phyloP scores from a whole-genome alignment of 495 filamentous ascomycete genomes.

The Penicillium robsamsonii region DNA sequence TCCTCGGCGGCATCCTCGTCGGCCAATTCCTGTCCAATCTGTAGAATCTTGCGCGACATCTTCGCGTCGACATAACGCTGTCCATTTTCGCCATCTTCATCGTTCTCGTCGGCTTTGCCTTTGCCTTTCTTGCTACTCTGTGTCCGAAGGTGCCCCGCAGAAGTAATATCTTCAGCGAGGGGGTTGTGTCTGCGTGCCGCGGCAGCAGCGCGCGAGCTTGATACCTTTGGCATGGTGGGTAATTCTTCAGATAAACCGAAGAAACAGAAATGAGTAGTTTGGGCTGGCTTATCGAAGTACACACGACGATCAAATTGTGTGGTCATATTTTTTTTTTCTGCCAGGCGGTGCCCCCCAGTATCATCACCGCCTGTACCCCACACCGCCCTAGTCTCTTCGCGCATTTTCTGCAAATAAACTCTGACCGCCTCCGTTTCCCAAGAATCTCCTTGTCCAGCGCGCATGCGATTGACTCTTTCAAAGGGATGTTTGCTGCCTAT shows the following conservation, averaged over 20 bases:
- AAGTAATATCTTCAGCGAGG: slow-evolving; percentile 67
- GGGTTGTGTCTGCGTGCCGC: slow-evolving; percentile 62
- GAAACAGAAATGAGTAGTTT: slow-evolving; percentile 7
- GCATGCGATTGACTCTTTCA: neutral
- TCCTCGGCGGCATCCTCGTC: slow-evolving; percentile 67
- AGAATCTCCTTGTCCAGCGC: slow-evolving; percentile 1
- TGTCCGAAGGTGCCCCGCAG: slow-evolving; percentile 58
- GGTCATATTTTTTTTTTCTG: slow-evolving; percentile 41
- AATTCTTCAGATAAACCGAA: neutral
- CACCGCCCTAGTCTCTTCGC: slow-evolving; percentile 25
- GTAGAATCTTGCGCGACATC: slow-evolving; percentile 80
- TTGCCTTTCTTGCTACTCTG: slow-evolving; percentile 56
- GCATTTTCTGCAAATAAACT: slow-evolving; percentile 19
- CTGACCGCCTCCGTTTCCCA: slow-evolving; percentile 5
- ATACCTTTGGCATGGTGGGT: slow-evolving; percentile 45
- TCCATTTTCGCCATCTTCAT: slow-evolving; percentile 59
- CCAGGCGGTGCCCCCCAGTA: slow-evolving; percentile 23
- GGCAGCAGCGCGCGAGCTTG: slow-evolving; percentile 39
- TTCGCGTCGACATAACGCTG: slow-evolving; percentile 79
- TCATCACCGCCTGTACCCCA: slow-evolving; percentile 17
- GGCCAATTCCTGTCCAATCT: slow-evolving; percentile 77
- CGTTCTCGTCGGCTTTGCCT: slow-evolving; percentile 50
- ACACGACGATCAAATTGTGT: slow-evolving; percentile 31
- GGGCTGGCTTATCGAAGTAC: slow-evolving; percentile 10
- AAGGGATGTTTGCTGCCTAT: neutral